Percentiles rank a stretch among this genome's conserved stretches.
phyloP scores from a whole-genome alignment of 768 basidiomycete species.

The Xerocomus brunneocitrinus region DNA sequence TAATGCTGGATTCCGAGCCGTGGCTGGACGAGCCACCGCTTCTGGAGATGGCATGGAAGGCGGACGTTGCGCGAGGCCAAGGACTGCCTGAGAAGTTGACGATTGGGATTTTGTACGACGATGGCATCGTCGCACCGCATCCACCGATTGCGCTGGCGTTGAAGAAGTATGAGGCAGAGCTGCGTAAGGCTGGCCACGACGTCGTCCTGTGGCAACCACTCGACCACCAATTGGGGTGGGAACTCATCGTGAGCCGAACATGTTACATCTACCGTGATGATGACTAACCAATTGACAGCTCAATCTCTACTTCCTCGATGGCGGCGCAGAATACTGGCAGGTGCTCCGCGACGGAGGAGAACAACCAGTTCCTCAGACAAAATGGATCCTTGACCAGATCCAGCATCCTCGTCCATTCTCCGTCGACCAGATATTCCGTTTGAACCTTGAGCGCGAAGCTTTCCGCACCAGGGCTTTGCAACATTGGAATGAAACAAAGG shows the following conservation, averaged over 20 bases:
- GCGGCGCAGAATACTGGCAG: slow-evolving; percentile 42
- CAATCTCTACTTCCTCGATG: slow-evolving; percentile 48
- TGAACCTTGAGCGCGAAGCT: slow-evolving; percentile 41
- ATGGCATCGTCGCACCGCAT: slow-evolving; percentile 46
- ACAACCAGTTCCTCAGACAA: slow-evolving; percentile 37
- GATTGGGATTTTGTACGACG: slow-evolving; percentile 48
- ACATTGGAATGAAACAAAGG: slow-evolving; percentile 42
- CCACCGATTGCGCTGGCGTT: slow-evolving; percentile 45
- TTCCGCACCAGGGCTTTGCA: slow-evolving; percentile 38
- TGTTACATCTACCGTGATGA: neutral
- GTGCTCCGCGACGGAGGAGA: slow-evolving; percentile 34
- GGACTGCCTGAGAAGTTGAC: slow-evolving; percentile 39
- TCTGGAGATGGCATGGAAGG: slow-evolving; percentile 47
- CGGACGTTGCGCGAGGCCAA: slow-evolving; percentile 34
- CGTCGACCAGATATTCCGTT: slow-evolving; percentile 40
- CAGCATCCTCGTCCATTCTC: slow-evolving; percentile 35
- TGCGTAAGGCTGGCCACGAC: slow-evolving; percentile 46
- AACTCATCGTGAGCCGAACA: slow-evolving; percentile 37
- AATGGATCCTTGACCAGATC: slow-evolving; percentile 42
- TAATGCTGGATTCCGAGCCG: slow-evolving; percentile 43
- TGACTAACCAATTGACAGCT: slow-evolving; percentile 20
- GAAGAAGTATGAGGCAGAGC: slow-evolving; percentile 34
- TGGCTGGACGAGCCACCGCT: slow-evolving; percentile 46
- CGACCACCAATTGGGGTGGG: slow-evolving; percentile 42
- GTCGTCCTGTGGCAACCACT: slow-evolving; percentile 47